Conservation (phyloP, 306 rosid genomes). For the Trifolium fragiferum region DNA sequence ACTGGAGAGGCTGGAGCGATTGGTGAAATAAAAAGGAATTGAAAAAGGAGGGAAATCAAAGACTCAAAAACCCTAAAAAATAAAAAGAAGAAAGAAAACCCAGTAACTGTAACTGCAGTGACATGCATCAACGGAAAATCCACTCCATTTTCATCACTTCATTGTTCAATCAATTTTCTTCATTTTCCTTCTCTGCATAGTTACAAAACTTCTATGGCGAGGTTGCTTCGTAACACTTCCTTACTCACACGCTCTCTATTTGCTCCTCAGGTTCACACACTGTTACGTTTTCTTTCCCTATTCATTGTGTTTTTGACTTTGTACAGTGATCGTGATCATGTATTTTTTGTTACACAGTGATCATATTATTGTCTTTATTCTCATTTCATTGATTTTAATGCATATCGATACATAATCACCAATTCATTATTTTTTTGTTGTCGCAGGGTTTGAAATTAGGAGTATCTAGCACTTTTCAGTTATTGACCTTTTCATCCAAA, state of each 20-base stretch:
- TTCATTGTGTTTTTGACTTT: conserved; percentile 2
- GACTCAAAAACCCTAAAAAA: conserved; percentile 47
- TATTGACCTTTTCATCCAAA: conserved; percentile 65
- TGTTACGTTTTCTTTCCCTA: neutral
- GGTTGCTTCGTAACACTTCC: conserved; percentile 65
- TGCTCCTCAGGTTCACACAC: conserved; percentile 53
- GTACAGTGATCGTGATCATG: neutral
- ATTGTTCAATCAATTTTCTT: conserved; percentile 25
- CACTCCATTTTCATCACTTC: neutral
- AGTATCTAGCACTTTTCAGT: conserved; percentile 58
- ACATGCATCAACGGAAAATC: neutral
- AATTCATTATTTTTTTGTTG: neutral
- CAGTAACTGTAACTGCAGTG: neutral
- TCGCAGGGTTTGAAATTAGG: conserved; percentile 62
- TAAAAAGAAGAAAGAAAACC: too few relatives aligned
- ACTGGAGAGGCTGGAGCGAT: neutral
- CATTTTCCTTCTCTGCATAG: conserved; percentile 24
- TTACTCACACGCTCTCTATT: conserved; percentile 56
- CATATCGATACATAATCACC: too few relatives aligned
- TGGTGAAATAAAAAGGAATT: neutral
- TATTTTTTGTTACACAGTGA: neutral
- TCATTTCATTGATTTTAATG: too few relatives aligned
- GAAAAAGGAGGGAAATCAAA: conserved; percentile 67
- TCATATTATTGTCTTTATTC: neutral
- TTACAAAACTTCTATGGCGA: conserved; percentile 61